Conservation (phyloP, 345 rosid species). For the Salix suchowensis region DNA sequence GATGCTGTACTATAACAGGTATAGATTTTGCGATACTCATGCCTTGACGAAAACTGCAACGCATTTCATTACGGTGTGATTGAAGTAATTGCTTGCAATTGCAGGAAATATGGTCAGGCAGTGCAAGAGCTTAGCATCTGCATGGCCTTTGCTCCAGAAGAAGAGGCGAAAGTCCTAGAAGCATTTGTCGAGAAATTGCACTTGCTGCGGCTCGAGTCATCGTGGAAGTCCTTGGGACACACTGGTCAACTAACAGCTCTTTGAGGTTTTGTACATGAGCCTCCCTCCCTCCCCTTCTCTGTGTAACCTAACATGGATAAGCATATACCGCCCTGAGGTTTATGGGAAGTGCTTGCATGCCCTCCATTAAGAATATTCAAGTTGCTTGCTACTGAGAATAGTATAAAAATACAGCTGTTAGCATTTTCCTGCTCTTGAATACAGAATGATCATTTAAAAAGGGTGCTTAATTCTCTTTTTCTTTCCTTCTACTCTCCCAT, state of each 20-base stretch:
- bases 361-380: not conserved
- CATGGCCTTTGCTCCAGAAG: slow-evolving; percentile 81
- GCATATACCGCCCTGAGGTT: no score
- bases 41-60: not conserved
- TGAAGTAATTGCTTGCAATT: slow-evolving; percentile 4
- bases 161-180: slow-evolving; percentile 57
- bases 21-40: not conserved
- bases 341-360: not conserved
- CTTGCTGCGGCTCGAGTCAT: slow-evolving; percentile 59
- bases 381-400: not conserved
- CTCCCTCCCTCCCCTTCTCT: not conserved
- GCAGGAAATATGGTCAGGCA: slow-evolving; percentile 73
- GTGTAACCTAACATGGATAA: not conserved
- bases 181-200: slow-evolving; percentile 81
- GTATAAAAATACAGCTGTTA: not conserved
- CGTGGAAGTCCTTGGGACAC: slow-evolving; percentile 62
- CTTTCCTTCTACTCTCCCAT: not conserved
- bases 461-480: not conserved
- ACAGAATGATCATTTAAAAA: not conserved
- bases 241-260: slow-evolving; percentile 54
- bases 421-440: not conserved
- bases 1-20: slow-evolving; percentile 84
- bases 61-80: not conserved
- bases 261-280: slow-evolving; percentile 22
- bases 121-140: slow-evolving; percentile 91